Evolutionary conservation across 2,329 filamentous ascomycete genomes (phyloP), one percentile per base, ranked within the genome.

Genomic region (Xylariaceae sp.): DNA sequence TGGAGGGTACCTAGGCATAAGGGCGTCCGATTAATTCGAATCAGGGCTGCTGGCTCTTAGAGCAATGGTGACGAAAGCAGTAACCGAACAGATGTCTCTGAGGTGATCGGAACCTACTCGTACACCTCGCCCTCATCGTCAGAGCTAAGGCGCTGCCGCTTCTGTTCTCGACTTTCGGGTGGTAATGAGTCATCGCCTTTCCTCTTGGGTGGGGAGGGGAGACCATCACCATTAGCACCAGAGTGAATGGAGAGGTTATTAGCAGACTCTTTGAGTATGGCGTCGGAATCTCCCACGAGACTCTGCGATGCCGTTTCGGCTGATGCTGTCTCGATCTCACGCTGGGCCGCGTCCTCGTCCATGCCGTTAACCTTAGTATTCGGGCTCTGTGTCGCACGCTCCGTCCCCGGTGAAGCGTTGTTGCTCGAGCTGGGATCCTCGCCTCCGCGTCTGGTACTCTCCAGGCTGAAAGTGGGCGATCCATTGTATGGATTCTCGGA

Each of bases 401-500:
- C 71, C 9, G 63, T 59, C 31, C 67, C 61, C 1, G 72, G 70
- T 1, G 73, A 76, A 21, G 66, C 70, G 17, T 67, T 67, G 16
- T 67, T 67, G 36, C 70, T 73, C 3, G 70, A 72, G n/a, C 55
- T 54, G 40, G 73, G 68, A 4, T 67, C 68, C 32, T 69, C 53
- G 11, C 48, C 47, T 35, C 47, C 67, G 19, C 74, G 64, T 34
- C 75, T 64, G 3, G 76, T 78, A 39, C 67, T 71, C 51, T 78
- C 74, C 30, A 80, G 65, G 43, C 67, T 66, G 50, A 78, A 79
- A 7, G 67, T 66, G 8, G 76, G 74, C 21, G 74, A 78, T 24
- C 61, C 61, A 26, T 60, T 69, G 55, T 61, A 73, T 43, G 54
- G 71, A 36, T 71, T 67, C 49, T 76, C 73, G 50, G 71, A 67